Conservation (phyloP, 2,329 filamentous ascomycete genomes). For the Trichophyton simii region DNA sequence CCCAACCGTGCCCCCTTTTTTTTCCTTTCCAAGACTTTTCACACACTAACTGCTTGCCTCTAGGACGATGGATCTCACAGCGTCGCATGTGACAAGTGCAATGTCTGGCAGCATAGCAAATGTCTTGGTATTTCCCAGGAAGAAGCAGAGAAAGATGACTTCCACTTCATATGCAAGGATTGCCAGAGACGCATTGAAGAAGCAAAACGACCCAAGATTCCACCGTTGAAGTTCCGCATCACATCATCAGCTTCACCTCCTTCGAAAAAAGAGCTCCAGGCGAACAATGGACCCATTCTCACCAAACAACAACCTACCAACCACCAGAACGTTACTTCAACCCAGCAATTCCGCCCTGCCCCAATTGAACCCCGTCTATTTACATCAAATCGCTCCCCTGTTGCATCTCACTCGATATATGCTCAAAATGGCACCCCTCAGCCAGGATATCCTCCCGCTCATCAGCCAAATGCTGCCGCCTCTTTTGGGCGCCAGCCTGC, state of each 20-base stretch:
- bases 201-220: conserved; percentile 49
- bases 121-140: conserved; percentile 69
- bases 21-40: background rate
- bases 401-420: background rate
- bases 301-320: background rate
- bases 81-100: conserved; percentile 86
- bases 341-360: background rate
- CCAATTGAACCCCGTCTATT: background rate
- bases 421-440: background rate
- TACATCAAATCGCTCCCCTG: background rate
- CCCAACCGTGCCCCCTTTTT: background rate
- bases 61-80: conserved; percentile 86
- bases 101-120: conserved; percentile 92
- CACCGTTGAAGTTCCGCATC: conserved; percentile 47
- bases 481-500: background rate
- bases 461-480: background rate
- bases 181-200: conserved; percentile 60
- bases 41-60: background rate
- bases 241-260: conserved; percentile 39
- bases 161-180: conserved; percentile 70
- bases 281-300: background rate
- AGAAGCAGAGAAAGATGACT: conserved; percentile 73
- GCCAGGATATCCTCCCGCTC: background rate
- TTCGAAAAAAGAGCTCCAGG: conserved; percentile 11
- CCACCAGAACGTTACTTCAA: background rate